phyloP scores from a whole-genome alignment of 2,329 filamentous ascomycete species.

The Clathrospora elynae region DNA sequence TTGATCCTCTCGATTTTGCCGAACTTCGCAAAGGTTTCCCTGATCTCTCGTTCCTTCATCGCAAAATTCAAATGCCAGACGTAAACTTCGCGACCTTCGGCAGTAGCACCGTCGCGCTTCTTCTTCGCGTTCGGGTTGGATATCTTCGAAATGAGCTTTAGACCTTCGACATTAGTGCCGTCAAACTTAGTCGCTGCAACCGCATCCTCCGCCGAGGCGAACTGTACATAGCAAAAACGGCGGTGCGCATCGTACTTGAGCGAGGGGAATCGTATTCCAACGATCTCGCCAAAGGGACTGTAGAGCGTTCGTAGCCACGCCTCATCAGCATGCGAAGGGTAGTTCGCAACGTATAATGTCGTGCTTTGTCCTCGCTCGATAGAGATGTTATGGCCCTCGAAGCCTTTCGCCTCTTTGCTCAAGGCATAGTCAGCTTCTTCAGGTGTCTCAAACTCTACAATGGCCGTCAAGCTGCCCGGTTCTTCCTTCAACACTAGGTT shows the following conservation, averaged over 20 bases:
- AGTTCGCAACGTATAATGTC: constrained; percentile 90
- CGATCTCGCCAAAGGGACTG: constrained; percentile 72
- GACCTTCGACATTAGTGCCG: constrained; percentile 68
- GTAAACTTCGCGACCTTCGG: constrained; percentile 87
- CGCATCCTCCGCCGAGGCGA: constrained; percentile 60
- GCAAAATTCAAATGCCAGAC: constrained; percentile 85
- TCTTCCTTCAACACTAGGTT: constrained; percentile 72
- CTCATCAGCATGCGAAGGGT: constrained; percentile 76
- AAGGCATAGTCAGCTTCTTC: constrained; percentile 83
- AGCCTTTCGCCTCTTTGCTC: constrained; percentile 78
- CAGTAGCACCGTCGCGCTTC: constrained; percentile 74
- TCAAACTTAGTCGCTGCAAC: constrained; percentile 70
- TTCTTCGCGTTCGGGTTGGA: constrained; percentile 83
- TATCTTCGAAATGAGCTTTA: constrained; percentile 76
- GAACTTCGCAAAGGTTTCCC: constrained; percentile 72
- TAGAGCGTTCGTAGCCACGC: constrained; percentile 71
- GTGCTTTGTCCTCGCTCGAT: constrained; percentile 77
- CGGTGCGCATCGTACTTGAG: constrained; percentile 86
- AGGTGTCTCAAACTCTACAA: constrained; percentile 81
- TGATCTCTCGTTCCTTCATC: constrained; percentile 73
- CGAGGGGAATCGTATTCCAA: constrained; percentile 87
- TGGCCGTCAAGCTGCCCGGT: constrained; percentile 66
- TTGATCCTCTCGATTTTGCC: constrained; percentile 76
- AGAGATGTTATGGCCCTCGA: constrained; percentile 73
- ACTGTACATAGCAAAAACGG: constrained; percentile 96